Conservation (phyloP, 2,329 filamentous ascomycete genomes). For the Colletotrichum liaoningense region DNA sequence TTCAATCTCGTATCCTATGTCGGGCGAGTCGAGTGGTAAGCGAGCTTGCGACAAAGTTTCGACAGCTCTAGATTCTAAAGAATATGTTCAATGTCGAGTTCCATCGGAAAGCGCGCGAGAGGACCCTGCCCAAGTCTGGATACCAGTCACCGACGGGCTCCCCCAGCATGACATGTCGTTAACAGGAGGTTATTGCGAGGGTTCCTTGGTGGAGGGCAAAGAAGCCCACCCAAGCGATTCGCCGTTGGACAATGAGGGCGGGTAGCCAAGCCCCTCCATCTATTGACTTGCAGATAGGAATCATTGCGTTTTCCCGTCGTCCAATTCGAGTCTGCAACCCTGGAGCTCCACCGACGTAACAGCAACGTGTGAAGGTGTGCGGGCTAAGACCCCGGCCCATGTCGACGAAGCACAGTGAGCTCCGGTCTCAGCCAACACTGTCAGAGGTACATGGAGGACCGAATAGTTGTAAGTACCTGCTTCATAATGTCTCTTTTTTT, state of each 20-base stretch:
- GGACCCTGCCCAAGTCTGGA: conserved; percentile 7
- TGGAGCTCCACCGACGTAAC: conserved; percentile 36
- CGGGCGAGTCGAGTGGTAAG: conserved; percentile 8
- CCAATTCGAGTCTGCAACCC: conserved; percentile 25
- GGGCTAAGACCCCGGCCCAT: conserved; percentile 11
- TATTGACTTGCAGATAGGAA: conserved; percentile 36
- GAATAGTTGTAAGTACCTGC: conserved; percentile 9
- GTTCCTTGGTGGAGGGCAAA: conserved; percentile 19
- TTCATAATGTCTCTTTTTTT: conserved; percentile 1
- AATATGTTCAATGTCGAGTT: conserved; percentile 7
- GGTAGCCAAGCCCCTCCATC: conserved; percentile 32
- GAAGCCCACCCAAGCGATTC: conserved; percentile 33
- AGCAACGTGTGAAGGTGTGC: conserved; percentile 35
- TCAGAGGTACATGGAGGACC: conserved; percentile 19
- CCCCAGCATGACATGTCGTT: conserved; percentile 33
- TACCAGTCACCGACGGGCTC: conserved; percentile 17
- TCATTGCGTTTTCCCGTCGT: conserved; percentile 32
- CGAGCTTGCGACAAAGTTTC: conserved; percentile 24
- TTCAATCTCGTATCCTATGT: conserved; percentile 4
- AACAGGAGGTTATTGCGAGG: conserved; percentile 33
- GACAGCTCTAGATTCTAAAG: conserved; percentile 3
- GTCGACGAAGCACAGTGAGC: conserved; percentile 21
- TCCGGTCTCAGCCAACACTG: conserved; percentile 8
- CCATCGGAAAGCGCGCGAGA: conserved; percentile 31
- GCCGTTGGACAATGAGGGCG: conserved; percentile 19